Base-by-base conservation (phyloP, 768 basidiomycete species). In the Hypholoma fasciculare region DNA sequence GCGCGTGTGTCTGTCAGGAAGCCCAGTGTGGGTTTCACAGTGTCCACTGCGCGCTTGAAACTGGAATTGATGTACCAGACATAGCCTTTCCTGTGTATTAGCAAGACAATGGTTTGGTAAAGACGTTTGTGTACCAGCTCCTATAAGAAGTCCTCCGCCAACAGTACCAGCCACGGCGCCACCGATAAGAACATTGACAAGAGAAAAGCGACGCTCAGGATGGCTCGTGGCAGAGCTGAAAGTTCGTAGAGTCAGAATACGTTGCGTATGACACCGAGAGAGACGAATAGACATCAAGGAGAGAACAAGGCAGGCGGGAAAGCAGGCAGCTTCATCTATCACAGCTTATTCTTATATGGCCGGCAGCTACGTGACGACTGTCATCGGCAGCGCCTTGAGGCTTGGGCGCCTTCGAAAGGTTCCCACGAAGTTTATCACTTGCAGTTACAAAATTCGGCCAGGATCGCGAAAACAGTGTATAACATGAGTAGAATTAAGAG, bases 31-130 rank as follows among this genome's bases (percentile, higher is more conserved):
- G 67, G 58, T 39, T 68, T 68, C 14, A 76, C 62, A 4, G 72
- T 67, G 52, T 79, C 72, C 7, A 79, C 74, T 2, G 68, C 62
- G 5, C 62, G 64, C 61, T 75, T 79, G 11, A 74, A 34, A 14
- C 75, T 75, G 30, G 78, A 79, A 59, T 72, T 73, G 59, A 77
- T 71, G 59, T 81, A 82, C 52, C 65, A 73, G 0, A 65, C 66
- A 61, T 79, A 79, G 7, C 68, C 78, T 80, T 47, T 9, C 37
- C 40, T 14, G 19, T 48, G 40, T 17, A 20, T 34, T 42, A 40
- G n/a, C n/a, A n/a, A n/a, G n/a, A n/a, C n/a, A n/a, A n/a, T n/a
- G n/a, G n/a, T n/a, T n/a, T n/a, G n/a, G n/a, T n/a, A n/a, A n/a
- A 23, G 8, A 23, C 5, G 17, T 30, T 30, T 12, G 44, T 14